Percentiles rank a stretch among this genome's conserved stretches.
Conservation (phyloP, 1,139 yeast genomes). For the Suhomyces anneliseae region DNA sequence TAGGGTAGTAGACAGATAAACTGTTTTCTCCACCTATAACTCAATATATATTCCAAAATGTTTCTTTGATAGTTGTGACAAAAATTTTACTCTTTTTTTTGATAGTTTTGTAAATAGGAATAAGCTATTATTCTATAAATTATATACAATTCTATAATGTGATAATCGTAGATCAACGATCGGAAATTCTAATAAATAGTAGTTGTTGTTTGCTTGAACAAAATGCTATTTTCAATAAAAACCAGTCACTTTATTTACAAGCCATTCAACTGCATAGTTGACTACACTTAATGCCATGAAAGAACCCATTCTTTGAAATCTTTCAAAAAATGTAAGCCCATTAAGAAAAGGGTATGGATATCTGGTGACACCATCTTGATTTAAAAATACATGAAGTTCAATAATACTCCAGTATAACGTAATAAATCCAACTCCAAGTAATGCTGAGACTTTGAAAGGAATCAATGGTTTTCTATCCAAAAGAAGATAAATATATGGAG, state of each 20-base stretch:
- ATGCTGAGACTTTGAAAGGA: conserved; percentile 2
- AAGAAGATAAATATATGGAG: conserved; percentile 20
- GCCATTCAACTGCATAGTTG: conserved; percentile 1
- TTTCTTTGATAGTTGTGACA: too few relatives aligned
- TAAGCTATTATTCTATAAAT: too few relatives aligned
- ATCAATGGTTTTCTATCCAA: conserved; percentile 9
- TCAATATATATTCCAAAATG: too few relatives aligned
- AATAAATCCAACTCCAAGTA: conserved; percentile 3
- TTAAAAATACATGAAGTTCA: conserved; percentile 8
- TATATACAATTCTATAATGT: too few relatives aligned
- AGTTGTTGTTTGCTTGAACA: too few relatives aligned
- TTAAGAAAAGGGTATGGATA: conserved; percentile 25
- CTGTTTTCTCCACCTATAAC: too few relatives aligned
- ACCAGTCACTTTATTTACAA: background rate
- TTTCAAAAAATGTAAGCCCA: conserved; percentile 4
- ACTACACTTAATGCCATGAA: conserved; percentile 6
- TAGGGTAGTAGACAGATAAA: too few relatives aligned
- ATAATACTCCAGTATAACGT: conserved; percentile 8
- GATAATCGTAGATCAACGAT: too few relatives aligned
- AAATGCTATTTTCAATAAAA: too few relatives aligned
- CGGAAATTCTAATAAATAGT: too few relatives aligned
- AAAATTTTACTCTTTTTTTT: too few relatives aligned
- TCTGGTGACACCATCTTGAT: conserved; percentile 12
- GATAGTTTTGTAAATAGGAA: too few relatives aligned
- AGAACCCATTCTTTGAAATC: conserved; percentile 9